These are phyloP conservation scores for Fusarium mexicanum DNA, from an alignment of 2,329 filamentous ascomycete species.

Conservation along the genomic window DNA sequence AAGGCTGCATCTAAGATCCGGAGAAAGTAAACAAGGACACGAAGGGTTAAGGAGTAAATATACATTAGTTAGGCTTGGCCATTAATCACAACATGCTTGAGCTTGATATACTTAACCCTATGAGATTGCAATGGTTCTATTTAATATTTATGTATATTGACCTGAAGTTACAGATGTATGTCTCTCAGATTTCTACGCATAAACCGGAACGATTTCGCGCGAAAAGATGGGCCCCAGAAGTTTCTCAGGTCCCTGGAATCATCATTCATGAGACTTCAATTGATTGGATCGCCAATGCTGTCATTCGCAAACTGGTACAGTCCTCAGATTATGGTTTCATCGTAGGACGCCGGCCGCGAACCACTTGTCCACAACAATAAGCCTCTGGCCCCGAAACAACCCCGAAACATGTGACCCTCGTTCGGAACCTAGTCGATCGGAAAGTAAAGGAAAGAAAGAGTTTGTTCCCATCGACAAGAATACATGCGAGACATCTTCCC, in stretches of 20 bases:
- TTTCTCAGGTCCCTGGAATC: fast-evolving
- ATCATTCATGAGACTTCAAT: fast-evolving
- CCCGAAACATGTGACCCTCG: fast-evolving
- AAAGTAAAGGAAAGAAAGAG: fast-evolving
- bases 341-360: fast-evolving
- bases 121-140: fast-evolving
- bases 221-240: fast-evolving
- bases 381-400: fast-evolving
- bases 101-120: too few relatives aligned
- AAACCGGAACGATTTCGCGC: too few relatives aligned
- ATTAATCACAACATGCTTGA: fast-evolving
- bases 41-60: too few relatives aligned
- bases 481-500: too few relatives aligned
- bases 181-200: too few relatives aligned
- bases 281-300: fast-evolving
- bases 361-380: fast-evolving
- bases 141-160: fast-evolving
- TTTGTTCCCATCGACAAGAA: too few relatives aligned
- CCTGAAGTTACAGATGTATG: background rate
- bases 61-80: fast-evolving
- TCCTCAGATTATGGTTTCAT: fast-evolving
- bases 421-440: too few relatives aligned
- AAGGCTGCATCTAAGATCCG: slow-evolving; percentile 8
- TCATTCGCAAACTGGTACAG: fast-evolving
- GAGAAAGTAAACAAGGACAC: background rate